A percentile compares a stretch with the other conserved stretches of the same genome.
Evolutionary conservation across 2,329 filamentous ascomycete genomes (phyloP).

Genomic region (Fusarium sp.): DNA sequence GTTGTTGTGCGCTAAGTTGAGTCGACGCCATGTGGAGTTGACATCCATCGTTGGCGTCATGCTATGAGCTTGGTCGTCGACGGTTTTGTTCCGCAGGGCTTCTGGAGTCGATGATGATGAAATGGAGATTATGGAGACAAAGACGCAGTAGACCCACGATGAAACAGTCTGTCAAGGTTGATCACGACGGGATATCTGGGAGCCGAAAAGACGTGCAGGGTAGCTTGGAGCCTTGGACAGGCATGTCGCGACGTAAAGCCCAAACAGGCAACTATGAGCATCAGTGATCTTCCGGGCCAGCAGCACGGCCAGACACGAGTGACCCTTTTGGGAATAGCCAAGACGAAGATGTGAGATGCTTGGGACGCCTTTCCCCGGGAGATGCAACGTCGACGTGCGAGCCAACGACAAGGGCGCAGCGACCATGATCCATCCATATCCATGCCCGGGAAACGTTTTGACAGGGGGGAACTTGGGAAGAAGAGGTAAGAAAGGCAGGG

Average conservation of each 20-base stretch:
- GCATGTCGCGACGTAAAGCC: slow-evolving; percentile 22
- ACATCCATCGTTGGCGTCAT: slow-evolving; percentile 15
- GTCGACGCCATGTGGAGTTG: slow-evolving; percentile 45
- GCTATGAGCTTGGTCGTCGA: slow-evolving; percentile 14
- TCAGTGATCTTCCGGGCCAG: slow-evolving; percentile 44
- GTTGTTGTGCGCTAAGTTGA: slow-evolving; percentile 41
- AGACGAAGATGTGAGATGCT: slow-evolving; percentile 21
- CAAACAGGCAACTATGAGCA: slow-evolving; percentile 39
- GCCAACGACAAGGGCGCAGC: slow-evolving; percentile 34
- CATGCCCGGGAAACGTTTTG: slow-evolving; percentile 28
- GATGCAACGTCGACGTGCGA: slow-evolving; percentile 27
- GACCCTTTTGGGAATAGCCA: slow-evolving; percentile 37
- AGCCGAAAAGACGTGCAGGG: slow-evolving; percentile 15
- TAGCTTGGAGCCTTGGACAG: slow-evolving; percentile 35
- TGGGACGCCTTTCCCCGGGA: slow-evolving; percentile 40
- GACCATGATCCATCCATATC: too few species aligned
- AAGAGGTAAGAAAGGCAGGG: background rate
- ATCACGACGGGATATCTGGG: slow-evolving; percentile 24
- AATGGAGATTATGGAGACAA: slow-evolving; percentile 40
- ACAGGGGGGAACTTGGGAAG: slow-evolving; percentile 4
- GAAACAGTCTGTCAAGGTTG: slow-evolving; percentile 31
- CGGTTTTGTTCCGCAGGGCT: slow-evolving; percentile 42
- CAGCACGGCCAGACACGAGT: slow-evolving; percentile 40
- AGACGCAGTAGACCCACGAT: slow-evolving; percentile 24
- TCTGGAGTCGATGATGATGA: slow-evolving; percentile 31